phyloP scores from a whole-genome alignment of 2,329 filamentous ascomycete species.

The Fusarium sp. region DNA sequence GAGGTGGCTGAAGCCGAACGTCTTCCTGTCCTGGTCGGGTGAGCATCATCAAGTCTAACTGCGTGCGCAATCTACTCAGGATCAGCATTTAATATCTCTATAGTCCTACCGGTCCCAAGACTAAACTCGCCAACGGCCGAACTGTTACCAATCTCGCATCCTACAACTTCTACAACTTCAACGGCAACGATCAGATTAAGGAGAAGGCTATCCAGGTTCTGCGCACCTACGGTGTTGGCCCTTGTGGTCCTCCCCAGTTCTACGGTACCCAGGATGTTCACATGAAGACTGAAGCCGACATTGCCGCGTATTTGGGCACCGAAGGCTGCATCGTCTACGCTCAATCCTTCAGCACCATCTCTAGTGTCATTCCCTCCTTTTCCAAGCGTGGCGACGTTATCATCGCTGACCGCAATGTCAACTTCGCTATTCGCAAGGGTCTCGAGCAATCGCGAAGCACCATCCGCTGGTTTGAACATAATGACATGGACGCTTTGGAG shows the following conservation, averaged over 20 bases:
- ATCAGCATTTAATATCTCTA: conserved; percentile 6
- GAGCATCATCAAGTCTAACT: conserved; percentile 40
- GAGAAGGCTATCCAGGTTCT: conserved; percentile 95
- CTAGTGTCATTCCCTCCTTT: conserved; percentile 96
- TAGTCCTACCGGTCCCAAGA: conserved; percentile 84
- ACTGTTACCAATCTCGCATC: conserved; percentile 94
- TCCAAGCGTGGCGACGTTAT: conserved; percentile 98
- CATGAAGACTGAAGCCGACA: conserved; percentile 95
- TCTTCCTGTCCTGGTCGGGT: conserved; percentile 90
- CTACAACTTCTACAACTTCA: conserved; percentile 98
- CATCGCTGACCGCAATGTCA: conserved; percentile 92
- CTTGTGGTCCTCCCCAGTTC: conserved; percentile 96
- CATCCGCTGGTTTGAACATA: conserved; percentile 94
- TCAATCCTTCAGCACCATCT: conserved; percentile 95
- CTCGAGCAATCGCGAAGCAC: conserved; percentile 92
- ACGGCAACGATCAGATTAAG: conserved; percentile 90
- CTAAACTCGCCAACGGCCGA: conserved; percentile 87
- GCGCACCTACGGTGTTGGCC: conserved; percentile 94
- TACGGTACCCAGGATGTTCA: conserved; percentile 99
- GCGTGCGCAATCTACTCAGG: neutral
- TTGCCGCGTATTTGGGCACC: conserved; percentile 88
- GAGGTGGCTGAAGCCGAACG: conserved; percentile 88
- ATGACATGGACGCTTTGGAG: conserved; percentile 94
- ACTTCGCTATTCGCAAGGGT: conserved; percentile 93
- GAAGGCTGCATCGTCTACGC: conserved; percentile 94